Conservation (phyloP, 2,329 filamentous ascomycete genomes). For the Emergomyces orientalis region DNA sequence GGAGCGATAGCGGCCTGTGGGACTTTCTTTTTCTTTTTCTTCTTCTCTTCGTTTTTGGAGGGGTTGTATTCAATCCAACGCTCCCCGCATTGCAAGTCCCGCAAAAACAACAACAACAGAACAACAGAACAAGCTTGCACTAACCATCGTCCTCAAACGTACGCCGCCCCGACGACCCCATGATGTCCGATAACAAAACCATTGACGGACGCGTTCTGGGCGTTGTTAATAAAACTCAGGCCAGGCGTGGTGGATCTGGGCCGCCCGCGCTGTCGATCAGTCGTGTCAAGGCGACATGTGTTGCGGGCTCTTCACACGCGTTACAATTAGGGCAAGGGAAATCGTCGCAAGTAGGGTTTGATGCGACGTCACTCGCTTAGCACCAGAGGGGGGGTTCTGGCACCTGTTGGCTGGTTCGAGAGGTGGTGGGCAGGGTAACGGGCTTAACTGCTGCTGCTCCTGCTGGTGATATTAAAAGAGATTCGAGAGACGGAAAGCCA, state of each 20-base stretch:
- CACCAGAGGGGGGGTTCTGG: neutral
- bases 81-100: neutral
- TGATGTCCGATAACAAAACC: constrained; percentile 17
- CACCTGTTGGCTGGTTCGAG: neutral
- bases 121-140: constrained; percentile 17
- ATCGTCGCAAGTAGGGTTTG: neutral
- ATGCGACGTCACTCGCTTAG: neutral
- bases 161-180: constrained; percentile 26
- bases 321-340: neutral
- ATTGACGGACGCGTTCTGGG: neutral
- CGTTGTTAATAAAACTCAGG: neutral
- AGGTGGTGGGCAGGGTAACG: neutral
- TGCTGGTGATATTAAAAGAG: neutral
- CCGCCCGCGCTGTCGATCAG: constrained; percentile 4
- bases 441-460: neutral
- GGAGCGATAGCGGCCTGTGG: neutral
- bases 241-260: constrained; percentile 1
- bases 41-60: neutral
- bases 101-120: neutral
- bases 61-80: neutral
- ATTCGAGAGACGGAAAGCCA: neutral
- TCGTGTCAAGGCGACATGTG: constrained; percentile 2
- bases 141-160: constrained; percentile 32
- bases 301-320: neutral
- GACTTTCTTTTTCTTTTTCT: neutral